phyloP scores from a whole-genome alignment of 805 yeast species.

The Starmera dryadoides region DNA sequence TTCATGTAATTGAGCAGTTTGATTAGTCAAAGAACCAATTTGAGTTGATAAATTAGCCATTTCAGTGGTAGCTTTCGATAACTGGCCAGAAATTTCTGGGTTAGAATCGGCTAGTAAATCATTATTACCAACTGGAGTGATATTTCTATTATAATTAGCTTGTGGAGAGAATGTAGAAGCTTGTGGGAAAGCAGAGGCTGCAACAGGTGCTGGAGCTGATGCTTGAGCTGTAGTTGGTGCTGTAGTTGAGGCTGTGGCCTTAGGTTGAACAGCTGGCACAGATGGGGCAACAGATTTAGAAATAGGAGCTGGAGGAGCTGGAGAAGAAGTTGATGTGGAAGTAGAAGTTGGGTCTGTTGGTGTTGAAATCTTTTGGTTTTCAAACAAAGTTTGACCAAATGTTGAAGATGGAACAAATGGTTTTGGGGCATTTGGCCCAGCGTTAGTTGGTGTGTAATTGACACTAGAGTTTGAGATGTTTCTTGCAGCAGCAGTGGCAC shows the following conservation, averaged over 20 bases:
- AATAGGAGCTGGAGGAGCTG: not conserved
- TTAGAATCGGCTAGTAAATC: slow-evolving; percentile 48
- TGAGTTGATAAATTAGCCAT: slow-evolving; percentile 84
- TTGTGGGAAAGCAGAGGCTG: slow-evolving; percentile 9
- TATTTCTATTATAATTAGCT: slow-evolving; percentile 4
- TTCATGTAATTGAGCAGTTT: slow-evolving; percentile 62
- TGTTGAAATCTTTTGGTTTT: slow-evolving; percentile 8
- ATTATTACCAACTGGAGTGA: slow-evolving; percentile 19
- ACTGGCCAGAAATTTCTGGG: slow-evolving; percentile 51
- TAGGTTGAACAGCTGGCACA: slow-evolving; percentile 9
- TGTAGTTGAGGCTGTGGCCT: slow-evolving; percentile 11
- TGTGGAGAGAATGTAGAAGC: slow-evolving; percentile 6
- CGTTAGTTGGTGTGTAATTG: slow-evolving; percentile 22
- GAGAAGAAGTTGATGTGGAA: slow-evolving; percentile 9
- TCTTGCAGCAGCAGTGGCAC: slow-evolving; percentile 4
- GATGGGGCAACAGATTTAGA: not conserved
- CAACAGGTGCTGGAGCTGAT: slow-evolving; percentile 14
- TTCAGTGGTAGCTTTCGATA: slow-evolving; percentile 76
- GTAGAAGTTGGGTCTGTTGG: slow-evolving; percentile 12
- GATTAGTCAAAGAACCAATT: slow-evolving; percentile 68
- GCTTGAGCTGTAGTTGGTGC: not conserved
- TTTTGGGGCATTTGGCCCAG: slow-evolving; percentile 20
- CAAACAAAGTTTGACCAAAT: slow-evolving; percentile 71
- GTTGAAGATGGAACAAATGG: slow-evolving; percentile 74
- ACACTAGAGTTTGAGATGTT: slow-evolving; percentile 18